Evolutionary conservation across 805 yeast genomes (phyloP).

Genomic region (Monosporozyma yasuniensis): DNA sequence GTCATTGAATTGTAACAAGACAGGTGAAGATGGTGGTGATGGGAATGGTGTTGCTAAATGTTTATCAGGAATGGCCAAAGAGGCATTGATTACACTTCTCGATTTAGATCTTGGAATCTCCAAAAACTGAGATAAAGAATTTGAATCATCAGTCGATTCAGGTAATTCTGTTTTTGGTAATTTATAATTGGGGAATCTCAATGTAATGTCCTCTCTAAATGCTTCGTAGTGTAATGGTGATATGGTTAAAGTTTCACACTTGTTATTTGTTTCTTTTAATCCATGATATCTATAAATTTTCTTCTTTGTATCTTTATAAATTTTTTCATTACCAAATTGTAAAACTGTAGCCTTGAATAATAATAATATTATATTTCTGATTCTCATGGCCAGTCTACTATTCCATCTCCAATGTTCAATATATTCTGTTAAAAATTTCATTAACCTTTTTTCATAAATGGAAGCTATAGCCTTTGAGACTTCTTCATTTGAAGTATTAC

Average conservation of each 20-base stretch:
- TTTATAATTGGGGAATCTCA: conserved; percentile 65
- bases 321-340: conserved; percentile 51
- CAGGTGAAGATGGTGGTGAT: conserved; percentile 60
- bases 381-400: conserved; percentile 35
- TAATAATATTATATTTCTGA: conserved; percentile 48
- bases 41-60: conserved; percentile 80
- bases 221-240: conserved; percentile 82
- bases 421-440: conserved; percentile 38
- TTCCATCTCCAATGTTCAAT: conserved; percentile 65
- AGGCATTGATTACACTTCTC: conserved; percentile 22
- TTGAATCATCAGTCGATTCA: conserved; percentile 37
- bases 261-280: conserved; percentile 16
- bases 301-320: conserved; percentile 36
- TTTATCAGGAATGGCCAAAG: conserved; percentile 24
- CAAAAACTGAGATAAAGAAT: conserved; percentile 50
- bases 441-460: conserved; percentile 24
- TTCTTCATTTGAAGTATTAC: conserved; percentile 5
- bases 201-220: conserved; percentile 61
- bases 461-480: not conserved
- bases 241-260: conserved; percentile 36
- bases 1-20: conserved; percentile 16
- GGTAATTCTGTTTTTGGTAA: conserved; percentile 46
- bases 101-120: conserved; percentile 47
- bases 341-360: conserved; percentile 46
- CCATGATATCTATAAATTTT: conserved; percentile 38